These are phyloP conservation scores for Boeremia lycopersici DNA, from an alignment of 2,329 filamentous ascomycete species.

Conservation along the genomic window DNA sequence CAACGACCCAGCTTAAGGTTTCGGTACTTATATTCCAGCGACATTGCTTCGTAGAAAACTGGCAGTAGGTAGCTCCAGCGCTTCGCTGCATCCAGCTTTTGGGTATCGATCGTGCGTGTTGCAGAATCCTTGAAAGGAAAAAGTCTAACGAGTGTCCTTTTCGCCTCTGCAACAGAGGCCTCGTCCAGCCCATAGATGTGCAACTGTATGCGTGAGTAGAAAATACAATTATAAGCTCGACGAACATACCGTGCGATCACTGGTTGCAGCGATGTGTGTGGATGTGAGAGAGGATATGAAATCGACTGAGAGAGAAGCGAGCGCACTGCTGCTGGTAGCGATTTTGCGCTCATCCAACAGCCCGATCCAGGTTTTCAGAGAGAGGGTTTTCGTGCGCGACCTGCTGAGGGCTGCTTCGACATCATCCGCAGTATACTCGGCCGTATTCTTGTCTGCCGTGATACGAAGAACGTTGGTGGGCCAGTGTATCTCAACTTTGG, in stretches of 20 bases:
- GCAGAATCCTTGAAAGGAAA: slow-evolving; percentile 28
- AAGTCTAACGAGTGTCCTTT: slow-evolving; percentile 35
- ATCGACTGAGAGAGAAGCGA: slow-evolving; percentile 4
- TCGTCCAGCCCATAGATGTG: slow-evolving; percentile 36
- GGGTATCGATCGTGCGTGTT: slow-evolving; percentile 27
- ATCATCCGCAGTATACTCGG: slow-evolving; percentile 45
- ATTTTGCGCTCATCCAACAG: slow-evolving; percentile 16
- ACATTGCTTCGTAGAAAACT: slow-evolving; percentile 21
- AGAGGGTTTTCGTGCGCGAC: slow-evolving; percentile 22
- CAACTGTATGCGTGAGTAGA: slow-evolving; percentile 27
- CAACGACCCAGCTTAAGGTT: slow-evolving; percentile 33
- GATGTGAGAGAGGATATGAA: slow-evolving; percentile 30
- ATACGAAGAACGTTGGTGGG: slow-evolving; percentile 41
- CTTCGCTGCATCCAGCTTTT: slow-evolving; percentile 18
- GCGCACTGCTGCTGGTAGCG: slow-evolving; percentile 6
- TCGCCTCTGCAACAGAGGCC: slow-evolving; percentile 33
- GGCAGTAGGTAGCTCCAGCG: slow-evolving; percentile 26
- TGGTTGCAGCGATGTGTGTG: slow-evolving; percentile 21
- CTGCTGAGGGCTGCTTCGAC: slow-evolving; percentile 33
- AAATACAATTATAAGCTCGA: not conserved
- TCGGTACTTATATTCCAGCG: slow-evolving; percentile 33
- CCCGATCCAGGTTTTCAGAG: slow-evolving; percentile 30
- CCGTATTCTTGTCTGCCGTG: slow-evolving; percentile 44
- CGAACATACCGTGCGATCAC: slow-evolving; percentile 26
- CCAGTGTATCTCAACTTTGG: slow-evolving; percentile 37